Base-by-base conservation (phyloP, 2,329 filamentous ascomycete genomes). In the Trichoderma asperellum region DNA sequence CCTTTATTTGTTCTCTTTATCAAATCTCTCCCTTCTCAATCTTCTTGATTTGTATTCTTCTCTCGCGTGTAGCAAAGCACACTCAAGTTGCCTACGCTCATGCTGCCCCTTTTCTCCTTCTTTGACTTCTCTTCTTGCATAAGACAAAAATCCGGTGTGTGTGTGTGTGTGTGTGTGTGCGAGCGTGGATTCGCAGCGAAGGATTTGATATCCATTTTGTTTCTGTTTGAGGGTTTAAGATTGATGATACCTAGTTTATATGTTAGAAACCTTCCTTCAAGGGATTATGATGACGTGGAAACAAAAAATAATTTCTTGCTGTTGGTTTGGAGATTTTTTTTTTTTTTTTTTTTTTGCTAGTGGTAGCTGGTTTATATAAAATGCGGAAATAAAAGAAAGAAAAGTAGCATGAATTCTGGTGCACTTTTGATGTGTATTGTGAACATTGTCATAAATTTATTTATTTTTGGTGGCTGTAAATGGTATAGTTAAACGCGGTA, bases 11-110 rank as follows among this genome's bases (percentile, higher is more conserved):
- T 62, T 27, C 59, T 47, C 52, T 12, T 64, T 58, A 70, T 40
- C 29, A n/a, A 43, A 43, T 37, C 72, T 73, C 68, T 73, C 72
- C 73, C 73, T 65, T 74, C 70, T 65, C 58, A 52, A 59, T 61
- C 62, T 60, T 18, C 35, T 57, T 69, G 29, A 52, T 49, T 65
- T 16, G 35, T 59, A 49, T 53, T 29, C 68, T 69, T 64, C 68
- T 69, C 40, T 43, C 34, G 47, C 65, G 8, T 53, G 43, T 47
- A n/a, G 12, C 55, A 12, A 34, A 52, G 56, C 56, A 37, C 52
- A 37, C 52, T 40, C 8, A 59, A 32, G 24, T 27, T n/a, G 37
- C 64, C 10, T 52, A 21, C 24, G 10, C 43, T 29, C 27, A 56
- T 14, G 35, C 63, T 52, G 27, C 40, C 18, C 40, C 18, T 43